Base-by-base conservation (phyloP, 2,329 filamentous ascomycete species). In the Ascochyta rabiei region DNA sequence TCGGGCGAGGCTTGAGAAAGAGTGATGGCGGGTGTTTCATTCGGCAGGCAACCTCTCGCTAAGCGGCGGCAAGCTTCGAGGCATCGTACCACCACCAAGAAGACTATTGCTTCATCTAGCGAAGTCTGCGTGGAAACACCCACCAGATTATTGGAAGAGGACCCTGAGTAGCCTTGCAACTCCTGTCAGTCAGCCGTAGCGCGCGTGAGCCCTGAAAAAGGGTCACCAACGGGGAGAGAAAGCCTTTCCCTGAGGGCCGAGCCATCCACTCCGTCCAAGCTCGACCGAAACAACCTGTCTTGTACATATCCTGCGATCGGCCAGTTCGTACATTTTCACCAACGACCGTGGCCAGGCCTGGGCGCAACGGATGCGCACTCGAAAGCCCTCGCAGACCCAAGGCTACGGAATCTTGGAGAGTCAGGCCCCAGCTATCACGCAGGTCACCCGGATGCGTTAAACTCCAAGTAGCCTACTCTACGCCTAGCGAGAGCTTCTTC, bases 41-140 rank as follows among this genome's bases (percentile, higher is more conserved):
- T 38, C 39, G 19, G 24, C 39, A 34, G 39, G 24, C 33, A 23
- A 24, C 13, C 31, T 37, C 19, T 33, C 38, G 50, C 43, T 38
- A 38, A 47, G 31, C n/a, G 30, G n/a, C 26, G 38, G 44, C 52
- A 23, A 23, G 41, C 52, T 30, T 55, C 41, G 1, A 24, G 37
- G 19, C 23, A 40, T 35, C 46, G 46, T 41, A 37, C 18, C 21
- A 45, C 18, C 24, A 42, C 5, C 40, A 44, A 37, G 12, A 44
- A 37, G 12, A 47, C 52, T 55, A 55, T 50, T 50, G 52, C 46
- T 55, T 50, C 52, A 55, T 6, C 46, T 55, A 50, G 42, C 41
- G 46, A 55, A 7, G 19, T 8, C 23, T 6, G n/a, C 23, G 41
- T 31, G 37, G 21, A 34, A 50, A 46, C 34, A 28, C 38, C 42